phyloP scores from a whole-genome alignment of 805 yeast species.

The Kodamaea restingae region DNA sequence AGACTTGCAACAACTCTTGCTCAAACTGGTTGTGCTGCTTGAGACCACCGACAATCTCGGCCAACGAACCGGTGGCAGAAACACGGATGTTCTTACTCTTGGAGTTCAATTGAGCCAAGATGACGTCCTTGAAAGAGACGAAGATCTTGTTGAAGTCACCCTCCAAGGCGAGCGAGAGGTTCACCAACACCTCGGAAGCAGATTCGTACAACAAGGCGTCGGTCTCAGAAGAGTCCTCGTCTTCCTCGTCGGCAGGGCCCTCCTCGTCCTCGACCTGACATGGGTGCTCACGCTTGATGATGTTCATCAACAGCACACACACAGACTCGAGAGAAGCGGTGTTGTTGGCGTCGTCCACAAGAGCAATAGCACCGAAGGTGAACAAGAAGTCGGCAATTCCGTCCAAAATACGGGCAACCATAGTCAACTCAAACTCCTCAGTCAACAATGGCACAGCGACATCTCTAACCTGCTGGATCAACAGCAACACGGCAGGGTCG shows the following conservation, averaged over 20 bases:
- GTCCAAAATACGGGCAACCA: slow-evolving; percentile 77
- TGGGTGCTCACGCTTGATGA: slow-evolving; percentile 78
- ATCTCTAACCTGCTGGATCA: slow-evolving; percentile 64
- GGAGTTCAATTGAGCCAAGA: slow-evolving; percentile 54
- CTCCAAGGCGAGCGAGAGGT: slow-evolving; percentile 72
- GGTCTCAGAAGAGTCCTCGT: slow-evolving; percentile 45
- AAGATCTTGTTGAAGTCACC: slow-evolving; percentile 74
- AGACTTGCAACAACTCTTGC: slow-evolving; percentile 65
- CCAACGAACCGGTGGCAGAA: slow-evolving; percentile 81
- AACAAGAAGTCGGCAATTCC: slow-evolving; percentile 63
- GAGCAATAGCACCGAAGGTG: slow-evolving; percentile 68
- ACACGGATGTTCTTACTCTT: slow-evolving; percentile 66
- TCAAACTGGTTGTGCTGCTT: slow-evolving; percentile 61
- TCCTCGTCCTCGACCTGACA: slow-evolving; percentile 74
- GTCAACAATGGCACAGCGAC: slow-evolving; percentile 58
- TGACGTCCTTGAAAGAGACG: slow-evolving; percentile 61
- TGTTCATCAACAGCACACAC: slow-evolving; percentile 64
- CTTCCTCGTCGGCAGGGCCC: slow-evolving; percentile 49
- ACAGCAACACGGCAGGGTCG: slow-evolving; percentile 50
- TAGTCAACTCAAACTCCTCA: slow-evolving; percentile 79
- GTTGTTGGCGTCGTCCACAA: slow-evolving; percentile 57
- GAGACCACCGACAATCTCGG: slow-evolving; percentile 81
- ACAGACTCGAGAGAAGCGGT: slow-evolving; percentile 55
- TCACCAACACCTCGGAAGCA: slow-evolving; percentile 79
- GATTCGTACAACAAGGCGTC: slow-evolving; percentile 74